Evolutionary conservation across 371 early-diverging fungal genomes (phyloP).

Genomic region (Zopfochytrium polystomum): DNA sequence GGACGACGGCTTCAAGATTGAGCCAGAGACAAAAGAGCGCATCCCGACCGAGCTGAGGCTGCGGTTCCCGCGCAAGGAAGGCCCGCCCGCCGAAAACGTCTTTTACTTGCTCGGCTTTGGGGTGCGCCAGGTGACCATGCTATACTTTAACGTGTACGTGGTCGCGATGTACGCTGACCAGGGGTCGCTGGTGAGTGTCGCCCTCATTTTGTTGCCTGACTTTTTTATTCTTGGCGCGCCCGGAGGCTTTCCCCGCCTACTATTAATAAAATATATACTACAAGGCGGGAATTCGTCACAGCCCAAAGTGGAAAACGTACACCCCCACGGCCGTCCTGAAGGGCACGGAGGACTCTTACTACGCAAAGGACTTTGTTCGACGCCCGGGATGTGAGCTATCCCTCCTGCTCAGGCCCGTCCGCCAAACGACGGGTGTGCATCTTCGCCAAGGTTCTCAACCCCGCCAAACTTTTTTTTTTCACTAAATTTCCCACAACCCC

Average conservation of each 20-base stretch:
- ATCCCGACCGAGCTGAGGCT: too few relatives aligned
- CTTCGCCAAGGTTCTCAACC: conserved; percentile 26
- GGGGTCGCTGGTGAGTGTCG: conserved; percentile 8
- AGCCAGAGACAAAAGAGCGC: too few relatives aligned
- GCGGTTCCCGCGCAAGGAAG: too few relatives aligned
- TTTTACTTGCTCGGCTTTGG: conserved; percentile 14
- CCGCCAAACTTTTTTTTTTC: too few relatives aligned
- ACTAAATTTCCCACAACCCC: too few relatives aligned
- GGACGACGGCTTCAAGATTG: too few relatives aligned
- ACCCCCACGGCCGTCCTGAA: conserved; percentile 8
- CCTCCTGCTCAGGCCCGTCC: conserved; percentile 20
- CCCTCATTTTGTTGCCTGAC: too few relatives aligned
- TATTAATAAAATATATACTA: too few relatives aligned
- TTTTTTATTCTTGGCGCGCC: too few relatives aligned
- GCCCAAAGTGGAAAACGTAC: conserved; percentile 3
- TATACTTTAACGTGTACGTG: conserved; percentile 25
- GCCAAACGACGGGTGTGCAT: conserved; percentile 23
- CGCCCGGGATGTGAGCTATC: conserved; percentile 15
- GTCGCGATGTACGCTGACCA: conserved; percentile 22
- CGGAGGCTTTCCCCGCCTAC: too few relatives aligned
- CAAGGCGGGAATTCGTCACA: conserved; percentile 7
- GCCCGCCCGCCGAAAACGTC: too few relatives aligned
- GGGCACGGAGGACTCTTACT: conserved; percentile 9
- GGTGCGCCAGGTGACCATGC: conserved; percentile 16
- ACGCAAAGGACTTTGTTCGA: conserved; percentile 18